These are phyloP conservation scores for Amphirosellinia nigrospora DNA, from an alignment of 495 filamentous ascomycete genomes.

Conservation along the genomic window DNA sequence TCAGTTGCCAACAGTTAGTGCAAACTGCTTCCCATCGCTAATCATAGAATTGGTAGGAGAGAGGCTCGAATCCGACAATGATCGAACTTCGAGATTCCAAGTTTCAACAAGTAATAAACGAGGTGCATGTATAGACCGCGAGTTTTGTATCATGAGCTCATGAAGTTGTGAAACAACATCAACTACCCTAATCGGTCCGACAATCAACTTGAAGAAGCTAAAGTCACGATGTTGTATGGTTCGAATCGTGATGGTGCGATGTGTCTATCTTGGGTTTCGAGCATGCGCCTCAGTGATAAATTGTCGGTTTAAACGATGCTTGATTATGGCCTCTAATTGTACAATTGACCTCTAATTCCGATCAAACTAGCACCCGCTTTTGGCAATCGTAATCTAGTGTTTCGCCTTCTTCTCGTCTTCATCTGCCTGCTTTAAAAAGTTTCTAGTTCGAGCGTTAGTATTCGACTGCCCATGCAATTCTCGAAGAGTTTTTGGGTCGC, in stretches of 20 bases:
- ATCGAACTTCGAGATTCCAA: slow-evolving; percentile 42
- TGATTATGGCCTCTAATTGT: slow-evolving; percentile 38
- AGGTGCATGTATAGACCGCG: slow-evolving; percentile 33
- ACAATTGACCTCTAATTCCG: slow-evolving; percentile 35
- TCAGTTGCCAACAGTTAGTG: slow-evolving; percentile 27
- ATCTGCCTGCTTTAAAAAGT: slow-evolving; percentile 78
- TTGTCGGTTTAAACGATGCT: slow-evolving; percentile 23
- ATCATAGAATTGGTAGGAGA: slow-evolving; percentile 39
- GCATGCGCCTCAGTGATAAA: slow-evolving; percentile 24
- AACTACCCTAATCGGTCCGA: slow-evolving; percentile 41
- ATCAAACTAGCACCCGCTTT: slow-evolving; percentile 26
- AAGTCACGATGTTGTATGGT: slow-evolving; percentile 42
- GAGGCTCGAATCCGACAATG: slow-evolving; percentile 41
- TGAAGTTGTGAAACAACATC: slow-evolving; percentile 45
- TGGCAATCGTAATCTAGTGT: slow-evolving; percentile 53
- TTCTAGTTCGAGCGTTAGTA: slow-evolving; percentile 59
- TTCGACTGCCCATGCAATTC: slow-evolving; percentile 14
- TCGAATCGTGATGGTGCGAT: slow-evolving; percentile 34
- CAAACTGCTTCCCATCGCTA: slow-evolving; percentile 19
- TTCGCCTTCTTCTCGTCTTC: slow-evolving; percentile 69
- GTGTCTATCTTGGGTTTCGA: slow-evolving; percentile 46
- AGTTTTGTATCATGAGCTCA: slow-evolving; percentile 33
- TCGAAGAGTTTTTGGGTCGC: slow-evolving; percentile 40
- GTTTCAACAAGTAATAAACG: slow-evolving; percentile 32
- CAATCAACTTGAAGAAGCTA: slow-evolving; percentile 41